Evolutionary conservation across 1,284 basidiomycete species (phyloP), one percentile per base, ranked within the genome.

Genomic region (Cutaneotrichosporon sp.): DNA sequence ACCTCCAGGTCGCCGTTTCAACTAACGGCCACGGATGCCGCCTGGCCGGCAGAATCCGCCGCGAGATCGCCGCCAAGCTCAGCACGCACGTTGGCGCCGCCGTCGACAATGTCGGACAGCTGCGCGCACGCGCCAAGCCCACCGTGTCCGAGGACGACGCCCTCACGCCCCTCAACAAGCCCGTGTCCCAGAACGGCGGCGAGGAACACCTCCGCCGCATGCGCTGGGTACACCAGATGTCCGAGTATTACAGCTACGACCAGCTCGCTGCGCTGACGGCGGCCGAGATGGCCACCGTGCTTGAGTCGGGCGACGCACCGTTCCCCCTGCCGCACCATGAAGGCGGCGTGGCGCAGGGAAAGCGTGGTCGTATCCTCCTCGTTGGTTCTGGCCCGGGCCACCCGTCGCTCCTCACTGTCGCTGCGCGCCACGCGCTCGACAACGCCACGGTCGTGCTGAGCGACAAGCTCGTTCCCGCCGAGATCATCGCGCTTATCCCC

Each of bases 361-460:
- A 54, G 40, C 74, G 69, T 49, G 90, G 91, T 0, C 80, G 81
- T 12, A 93, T 96, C 53, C 80, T 91, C 48, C 84, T 98, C 7
- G 85, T 94, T 22, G 93, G 94, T 9, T 93, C 91, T 4, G 93
- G 94, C 0, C 91, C 94, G 0, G 94, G 94, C 4, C 92, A 96
- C 63, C 91, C 94, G 0, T 87, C 87, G 1, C 81, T 97, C 12
- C 83, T 97, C 43, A 97, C 94, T 1, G 77, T 90, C 8, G 87
- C 92, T 0, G 90, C 92, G 0, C 87, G 88, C 62, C 80, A 80
- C 17, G 84, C 88, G 0, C 81, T 98, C 43, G 80, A 81, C 57
- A 80, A 84, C 9, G 88, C 91, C 1, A 84, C 93, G 58, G 77
- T 97, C 35, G 87, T 97, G 18, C 81, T 97, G 4, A 89, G 90